Conservation (phyloP, 164 flowering plant genomes). For the Piper betle region DNA sequence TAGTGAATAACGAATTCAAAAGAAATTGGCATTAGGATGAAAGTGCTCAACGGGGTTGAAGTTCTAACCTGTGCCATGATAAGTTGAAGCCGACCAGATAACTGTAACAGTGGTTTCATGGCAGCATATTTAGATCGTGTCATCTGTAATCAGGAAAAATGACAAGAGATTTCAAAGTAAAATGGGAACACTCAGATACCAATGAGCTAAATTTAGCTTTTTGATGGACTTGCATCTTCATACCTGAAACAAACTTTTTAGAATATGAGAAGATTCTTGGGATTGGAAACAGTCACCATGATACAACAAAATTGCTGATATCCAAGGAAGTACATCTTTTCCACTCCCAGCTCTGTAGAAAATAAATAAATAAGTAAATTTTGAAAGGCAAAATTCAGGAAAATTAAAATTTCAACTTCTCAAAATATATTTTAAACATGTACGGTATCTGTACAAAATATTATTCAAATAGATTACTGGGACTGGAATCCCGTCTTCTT, state of each 20-base stretch:
- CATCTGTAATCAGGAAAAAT: constrained; percentile 30
- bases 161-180: not conserved
- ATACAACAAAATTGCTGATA: constrained; percentile 42
- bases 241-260: constrained; percentile 59
- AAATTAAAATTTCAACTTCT: not conserved
- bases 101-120: constrained; percentile 46
- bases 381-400: not conserved
- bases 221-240: not conserved
- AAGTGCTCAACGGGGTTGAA: not conserved
- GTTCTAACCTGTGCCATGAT: constrained; percentile 55
- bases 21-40: not conserved
- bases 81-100: constrained; percentile 79
- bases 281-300: constrained; percentile 36
- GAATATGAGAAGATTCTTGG: constrained; percentile 35
- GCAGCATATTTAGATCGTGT: constrained; percentile 39
- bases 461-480: no score
- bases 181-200: no score
- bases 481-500: no score
- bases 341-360: constrained; percentile 43
- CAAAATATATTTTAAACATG: not conserved
- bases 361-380: not conserved
- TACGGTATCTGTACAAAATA: no score
- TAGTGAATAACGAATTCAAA: not conserved
- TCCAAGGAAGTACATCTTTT: constrained; percentile 67
- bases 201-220: no score